Evolutionary conservation across 306 rosid genomes (phyloP).

Genomic region (Mucuna pruriens): DNA sequence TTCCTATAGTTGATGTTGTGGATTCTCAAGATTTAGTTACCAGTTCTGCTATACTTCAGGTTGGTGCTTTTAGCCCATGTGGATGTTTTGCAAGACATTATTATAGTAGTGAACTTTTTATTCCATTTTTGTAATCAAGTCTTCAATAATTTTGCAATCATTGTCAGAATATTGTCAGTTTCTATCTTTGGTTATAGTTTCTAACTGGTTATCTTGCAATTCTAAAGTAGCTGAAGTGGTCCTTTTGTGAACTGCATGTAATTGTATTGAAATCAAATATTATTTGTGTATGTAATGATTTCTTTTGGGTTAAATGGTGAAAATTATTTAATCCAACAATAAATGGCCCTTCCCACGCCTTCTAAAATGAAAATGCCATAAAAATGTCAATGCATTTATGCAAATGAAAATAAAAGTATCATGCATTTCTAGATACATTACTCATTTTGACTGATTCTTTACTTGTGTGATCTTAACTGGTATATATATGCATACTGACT

Average conservation of each 20-base stretch:
- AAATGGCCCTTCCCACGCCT: neutral
- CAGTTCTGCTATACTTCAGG: constrained; percentile 72
- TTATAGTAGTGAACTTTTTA: neutral
- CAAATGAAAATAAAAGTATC: neutral
- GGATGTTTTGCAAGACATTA: neutral
- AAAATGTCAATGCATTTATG: neutral
- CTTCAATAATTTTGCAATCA: neutral
- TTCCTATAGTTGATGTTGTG: constrained; percentile 83
- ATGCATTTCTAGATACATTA: neutral
- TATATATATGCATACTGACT: constrained; percentile 11
- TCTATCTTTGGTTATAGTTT: neutral
- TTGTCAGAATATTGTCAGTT: constrained; percentile 15
- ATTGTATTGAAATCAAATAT: neutral
- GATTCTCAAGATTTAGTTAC: constrained; percentile 80
- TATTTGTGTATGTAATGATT: neutral
- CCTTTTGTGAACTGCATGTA: constrained; percentile 11
- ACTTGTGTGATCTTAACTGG: neutral
- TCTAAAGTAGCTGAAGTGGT: neutral
- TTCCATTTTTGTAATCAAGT: constrained; percentile 2
- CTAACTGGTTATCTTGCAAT: constrained; percentile 20
- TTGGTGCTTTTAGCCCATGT: constrained; percentile 44
- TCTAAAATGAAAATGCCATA: neutral
- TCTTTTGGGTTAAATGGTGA: neutral
- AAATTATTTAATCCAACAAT: constrained; percentile 2
- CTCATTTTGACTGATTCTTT: neutral